Percentiles rank a stretch among this genome's conserved stretches.
phyloP scores from a whole-genome alignment of 306 rosid genomes.

The Prunus campanulata region DNA sequence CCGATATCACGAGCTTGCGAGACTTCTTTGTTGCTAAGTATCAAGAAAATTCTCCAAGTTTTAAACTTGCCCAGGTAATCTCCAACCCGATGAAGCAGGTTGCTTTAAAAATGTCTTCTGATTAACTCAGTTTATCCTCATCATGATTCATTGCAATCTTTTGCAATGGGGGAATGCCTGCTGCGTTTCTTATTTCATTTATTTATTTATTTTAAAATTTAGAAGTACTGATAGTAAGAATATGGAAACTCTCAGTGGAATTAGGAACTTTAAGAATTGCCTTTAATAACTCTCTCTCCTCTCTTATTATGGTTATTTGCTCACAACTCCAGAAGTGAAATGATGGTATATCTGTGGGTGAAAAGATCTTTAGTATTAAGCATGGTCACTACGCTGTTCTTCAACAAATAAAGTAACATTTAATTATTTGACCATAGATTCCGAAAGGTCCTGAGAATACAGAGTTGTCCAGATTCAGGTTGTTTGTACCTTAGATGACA shows the following conservation, averaged over 20 bases:
- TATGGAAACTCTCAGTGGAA: neutral
- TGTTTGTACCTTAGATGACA: neutral
- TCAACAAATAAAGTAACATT: neutral
- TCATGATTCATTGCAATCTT: neutral
- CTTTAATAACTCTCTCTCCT: neutral
- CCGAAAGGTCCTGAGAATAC: neutral
- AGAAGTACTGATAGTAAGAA: constrained; percentile 6
- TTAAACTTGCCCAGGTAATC: constrained; percentile 98
- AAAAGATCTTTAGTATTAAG: neutral
- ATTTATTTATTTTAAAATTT: constrained; percentile 7
- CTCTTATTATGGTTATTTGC: neutral
- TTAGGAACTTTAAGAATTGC: neutral
- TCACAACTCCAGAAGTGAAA: neutral
- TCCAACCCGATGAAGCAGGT: constrained; percentile 15
- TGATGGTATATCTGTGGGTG: neutral
- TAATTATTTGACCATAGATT: neutral
- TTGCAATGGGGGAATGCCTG: neutral
- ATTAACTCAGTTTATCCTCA: constrained; percentile 18
- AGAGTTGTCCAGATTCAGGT: neutral
- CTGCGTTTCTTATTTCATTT: neutral
- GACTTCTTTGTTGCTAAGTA: constrained; percentile 91
- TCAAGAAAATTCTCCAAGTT: constrained; percentile 87
- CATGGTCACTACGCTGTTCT: neutral
- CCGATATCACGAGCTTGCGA: constrained; percentile 71
- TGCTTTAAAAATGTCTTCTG: neutral